Percentiles rank a stretch among this genome's conserved stretches.
phyloP scores from a whole-genome alignment of 2,329 filamentous ascomycete species.

The Aureobasidium zeae region DNA sequence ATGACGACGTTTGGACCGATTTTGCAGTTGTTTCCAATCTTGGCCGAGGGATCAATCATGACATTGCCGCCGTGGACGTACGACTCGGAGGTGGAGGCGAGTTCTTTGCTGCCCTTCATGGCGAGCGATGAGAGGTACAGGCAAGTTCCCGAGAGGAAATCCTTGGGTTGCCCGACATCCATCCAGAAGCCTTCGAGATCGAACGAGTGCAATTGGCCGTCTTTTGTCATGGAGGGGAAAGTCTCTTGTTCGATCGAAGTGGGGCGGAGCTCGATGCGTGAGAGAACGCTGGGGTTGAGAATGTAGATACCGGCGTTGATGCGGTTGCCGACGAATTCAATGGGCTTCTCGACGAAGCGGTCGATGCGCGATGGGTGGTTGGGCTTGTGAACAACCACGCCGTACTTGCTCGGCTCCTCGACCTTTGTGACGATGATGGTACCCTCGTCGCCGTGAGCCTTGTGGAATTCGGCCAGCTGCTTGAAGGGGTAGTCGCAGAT shows the following conservation, averaged over 20 bases:
- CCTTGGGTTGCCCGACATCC: slow-evolving; percentile 97
- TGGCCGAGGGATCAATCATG: slow-evolving; percentile 84
- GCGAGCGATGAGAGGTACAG: slow-evolving; percentile 88
- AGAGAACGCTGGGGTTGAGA: slow-evolving; percentile 81
- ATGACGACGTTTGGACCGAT: slow-evolving; percentile 97
- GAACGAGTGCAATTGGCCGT: slow-evolving; percentile 88
- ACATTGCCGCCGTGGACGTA: slow-evolving; percentile 93
- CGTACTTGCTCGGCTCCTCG: slow-evolving; percentile 97
- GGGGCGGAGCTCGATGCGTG: slow-evolving; percentile 88
- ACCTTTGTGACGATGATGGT: slow-evolving; percentile 99
- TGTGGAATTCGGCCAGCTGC: slow-evolving; percentile 85
- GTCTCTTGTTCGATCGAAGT: slow-evolving; percentile 98
- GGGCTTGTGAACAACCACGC: slow-evolving; percentile 95
- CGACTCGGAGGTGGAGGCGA: slow-evolving; percentile 62
- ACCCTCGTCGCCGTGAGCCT: slow-evolving; percentile 83
- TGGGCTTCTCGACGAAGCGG: slow-evolving; percentile 98
- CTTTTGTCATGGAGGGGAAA: slow-evolving; percentile 85
- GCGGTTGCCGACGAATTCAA: slow-evolving; percentile 96
- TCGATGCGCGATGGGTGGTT: slow-evolving; percentile 86
- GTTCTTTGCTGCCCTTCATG: slow-evolving; percentile 79
- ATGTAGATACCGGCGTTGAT: slow-evolving; percentile 99
- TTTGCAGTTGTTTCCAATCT: slow-evolving; percentile 96
- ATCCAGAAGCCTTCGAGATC: slow-evolving; percentile 98
- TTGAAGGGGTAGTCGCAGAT: slow-evolving; percentile 97
- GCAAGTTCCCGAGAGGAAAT: slow-evolving; percentile 93